Evolutionary conservation across 1,139 yeast species (phyloP).

Genomic region (Debaryomycetaceae sp.): DNA sequence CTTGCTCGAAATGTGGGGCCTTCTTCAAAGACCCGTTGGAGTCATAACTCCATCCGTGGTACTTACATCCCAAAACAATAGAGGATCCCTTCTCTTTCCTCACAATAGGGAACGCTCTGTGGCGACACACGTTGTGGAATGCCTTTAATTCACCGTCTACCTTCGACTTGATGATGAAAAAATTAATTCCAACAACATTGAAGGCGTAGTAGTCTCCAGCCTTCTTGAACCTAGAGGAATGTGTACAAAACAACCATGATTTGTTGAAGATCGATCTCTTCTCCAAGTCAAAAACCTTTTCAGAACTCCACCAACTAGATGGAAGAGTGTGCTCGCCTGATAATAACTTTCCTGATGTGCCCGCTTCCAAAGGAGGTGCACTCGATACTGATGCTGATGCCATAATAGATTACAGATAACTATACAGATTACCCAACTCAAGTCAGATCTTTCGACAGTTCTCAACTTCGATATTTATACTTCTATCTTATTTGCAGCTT

Average conservation of each 20-base stretch:
- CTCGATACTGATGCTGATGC: slow-evolving; percentile 16
- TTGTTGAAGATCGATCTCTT: slow-evolving; percentile 54
- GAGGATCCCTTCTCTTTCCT: slow-evolving; percentile 58
- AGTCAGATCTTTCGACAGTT: neutral
- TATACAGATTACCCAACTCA: neutral
- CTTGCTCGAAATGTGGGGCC: slow-evolving; percentile 59
- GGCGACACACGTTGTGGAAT: slow-evolving; percentile 63
- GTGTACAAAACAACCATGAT: slow-evolving; percentile 54
- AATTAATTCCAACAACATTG: slow-evolving; percentile 50
- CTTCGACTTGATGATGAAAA: slow-evolving; percentile 53
- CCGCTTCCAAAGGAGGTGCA: slow-evolving; percentile 25
- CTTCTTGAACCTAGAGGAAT: slow-evolving; percentile 47
- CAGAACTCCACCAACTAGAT: slow-evolving; percentile 65
- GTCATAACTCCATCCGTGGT: slow-evolving; percentile 66
- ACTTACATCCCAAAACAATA: slow-evolving; percentile 53
- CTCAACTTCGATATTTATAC: neutral
- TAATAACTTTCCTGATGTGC: slow-evolving; percentile 19
- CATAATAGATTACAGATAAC: slow-evolving; percentile 4
- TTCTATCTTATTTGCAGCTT: neutral
- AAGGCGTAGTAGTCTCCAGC: slow-evolving; percentile 56
- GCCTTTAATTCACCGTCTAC: slow-evolving; percentile 49
- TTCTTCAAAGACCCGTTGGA: slow-evolving; percentile 54
- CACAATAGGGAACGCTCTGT: slow-evolving; percentile 60
- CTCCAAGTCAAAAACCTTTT: slow-evolving; percentile 53
- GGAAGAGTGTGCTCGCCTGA: slow-evolving; percentile 60